Conservation (phyloP, 2,329 filamentous ascomycete genomes). For the Ceratocystiopsis minuta region DNA sequence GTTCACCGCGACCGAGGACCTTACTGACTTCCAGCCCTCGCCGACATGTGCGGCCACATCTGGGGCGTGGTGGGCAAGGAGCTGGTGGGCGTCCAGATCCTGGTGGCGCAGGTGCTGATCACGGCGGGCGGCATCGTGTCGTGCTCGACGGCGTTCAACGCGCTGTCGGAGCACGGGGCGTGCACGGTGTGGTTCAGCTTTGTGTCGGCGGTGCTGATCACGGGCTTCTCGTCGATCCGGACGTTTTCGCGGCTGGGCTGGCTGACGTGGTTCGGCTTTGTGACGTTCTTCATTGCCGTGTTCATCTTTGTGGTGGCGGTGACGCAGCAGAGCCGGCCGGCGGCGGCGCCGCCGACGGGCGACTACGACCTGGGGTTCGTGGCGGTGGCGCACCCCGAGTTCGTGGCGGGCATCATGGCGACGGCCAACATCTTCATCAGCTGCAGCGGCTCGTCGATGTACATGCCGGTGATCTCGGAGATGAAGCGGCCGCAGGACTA, state of each 20-base stretch:
- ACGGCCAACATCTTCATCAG: slow-evolving; percentile 12
- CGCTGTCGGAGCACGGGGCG: slow-evolving; percentile 22
- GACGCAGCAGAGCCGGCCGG: slow-evolving; percentile 29
- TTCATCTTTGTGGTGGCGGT: slow-evolving; percentile 37
- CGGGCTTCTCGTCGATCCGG: slow-evolving; percentile 29
- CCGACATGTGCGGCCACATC: slow-evolving; percentile 31
- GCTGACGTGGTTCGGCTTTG: slow-evolving; percentile 30
- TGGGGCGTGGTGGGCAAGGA: slow-evolving; percentile 33
- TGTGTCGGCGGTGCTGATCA: slow-evolving; percentile 29
- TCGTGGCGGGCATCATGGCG: slow-evolving; percentile 12
- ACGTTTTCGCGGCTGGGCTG: slow-evolving; percentile 29
- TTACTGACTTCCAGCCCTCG: slow-evolving; percentile 11
- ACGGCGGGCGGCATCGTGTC: slow-evolving; percentile 35
- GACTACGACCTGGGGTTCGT: slow-evolving; percentile 26
- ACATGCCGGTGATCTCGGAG: slow-evolving; percentile 46
- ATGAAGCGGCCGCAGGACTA: slow-evolving; percentile 43
- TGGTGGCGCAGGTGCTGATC: slow-evolving; percentile 29
- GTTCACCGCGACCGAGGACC: no score
- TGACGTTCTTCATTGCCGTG: slow-evolving; percentile 39
- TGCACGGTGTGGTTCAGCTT: slow-evolving; percentile 30
- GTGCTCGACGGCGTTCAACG: slow-evolving; percentile 44
- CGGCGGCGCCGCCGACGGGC: slow-evolving; percentile 22
- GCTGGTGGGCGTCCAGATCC: slow-evolving; percentile 33
- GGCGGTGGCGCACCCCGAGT: slow-evolving; percentile 30
- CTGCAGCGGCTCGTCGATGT: slow-evolving; percentile 37